Evolutionary conservation across 441 rosid species (phyloP).

Genomic region (Euphorbia schlechtendalii): DNA sequence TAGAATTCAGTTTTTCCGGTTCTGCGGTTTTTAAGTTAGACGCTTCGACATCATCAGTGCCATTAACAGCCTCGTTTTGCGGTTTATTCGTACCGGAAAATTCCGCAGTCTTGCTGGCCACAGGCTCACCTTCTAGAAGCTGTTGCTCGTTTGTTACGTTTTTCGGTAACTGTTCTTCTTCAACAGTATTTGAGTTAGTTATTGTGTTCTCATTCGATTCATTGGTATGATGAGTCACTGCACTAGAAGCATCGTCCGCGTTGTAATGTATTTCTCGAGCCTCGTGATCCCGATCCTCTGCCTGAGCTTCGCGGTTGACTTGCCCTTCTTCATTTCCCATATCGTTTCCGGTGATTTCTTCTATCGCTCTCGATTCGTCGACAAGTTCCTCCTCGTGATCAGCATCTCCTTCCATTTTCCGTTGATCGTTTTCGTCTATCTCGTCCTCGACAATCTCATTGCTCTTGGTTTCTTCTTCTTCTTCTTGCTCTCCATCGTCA

Average conservation of each 20-base stretch:
- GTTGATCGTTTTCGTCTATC: slow-evolving; percentile 48
- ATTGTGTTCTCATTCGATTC: slow-evolving; percentile 35
- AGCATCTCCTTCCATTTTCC: slow-evolving; percentile 33
- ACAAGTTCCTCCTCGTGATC: slow-evolving; percentile 43
- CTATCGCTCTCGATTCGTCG: slow-evolving; percentile 52
- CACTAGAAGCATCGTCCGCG: slow-evolving; percentile 95
- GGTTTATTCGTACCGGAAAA: slow-evolving; percentile 25
- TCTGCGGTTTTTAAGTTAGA: slow-evolving; percentile 21
- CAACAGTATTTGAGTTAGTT: slow-evolving; percentile 26
- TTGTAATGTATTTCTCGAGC: slow-evolving; percentile 83
- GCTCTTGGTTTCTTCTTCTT: not conserved
- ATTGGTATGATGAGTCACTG: slow-evolving; percentile 85
- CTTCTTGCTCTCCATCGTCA: slow-evolving; percentile 34
- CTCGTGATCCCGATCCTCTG: slow-evolving; percentile 39
- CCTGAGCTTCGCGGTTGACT: slow-evolving; percentile 31
- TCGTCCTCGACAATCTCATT: slow-evolving; percentile 11
- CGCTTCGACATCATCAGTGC: slow-evolving; percentile 23
- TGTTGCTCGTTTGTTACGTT: slow-evolving; percentile 9
- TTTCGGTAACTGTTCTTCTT: slow-evolving; percentile 16
- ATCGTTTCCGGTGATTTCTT: slow-evolving; percentile 17
- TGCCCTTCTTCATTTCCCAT: slow-evolving; percentile 13
- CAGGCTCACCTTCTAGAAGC: slow-evolving; percentile 16
- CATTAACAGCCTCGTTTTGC: slow-evolving; percentile 28
- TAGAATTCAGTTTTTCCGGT: slow-evolving; percentile 19
- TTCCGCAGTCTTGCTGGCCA: slow-evolving; percentile 34